Evolutionary conservation across 1,139 yeast species (phyloP).

Genomic region (Entelexis paramagnoliae): DNA sequence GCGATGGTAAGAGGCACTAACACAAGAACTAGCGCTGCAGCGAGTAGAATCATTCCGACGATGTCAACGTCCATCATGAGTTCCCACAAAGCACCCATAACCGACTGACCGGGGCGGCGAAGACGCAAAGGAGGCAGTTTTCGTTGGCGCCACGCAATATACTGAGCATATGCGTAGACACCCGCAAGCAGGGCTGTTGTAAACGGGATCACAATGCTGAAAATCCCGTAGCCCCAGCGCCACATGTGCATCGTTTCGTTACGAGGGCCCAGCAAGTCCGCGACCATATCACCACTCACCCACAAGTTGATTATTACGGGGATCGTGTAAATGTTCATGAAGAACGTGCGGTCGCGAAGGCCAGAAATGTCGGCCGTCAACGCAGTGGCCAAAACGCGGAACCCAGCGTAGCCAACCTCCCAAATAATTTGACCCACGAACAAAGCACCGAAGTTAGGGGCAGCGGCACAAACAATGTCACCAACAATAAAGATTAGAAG

Average conservation of each 20-base stretch:
- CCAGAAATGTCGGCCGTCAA: constrained; percentile 56
- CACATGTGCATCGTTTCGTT: constrained; percentile 30
- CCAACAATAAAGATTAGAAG: constrained; percentile 57
- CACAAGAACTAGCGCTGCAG: constrained; percentile 45
- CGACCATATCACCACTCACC: constrained; percentile 45
- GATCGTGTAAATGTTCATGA: constrained; percentile 52
- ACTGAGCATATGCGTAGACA: constrained; percentile 10
- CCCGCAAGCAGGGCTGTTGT: constrained; percentile 1
- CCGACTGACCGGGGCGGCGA: constrained; percentile 2
- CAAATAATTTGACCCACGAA: constrained; percentile 70
- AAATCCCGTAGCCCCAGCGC: constrained; percentile 69
- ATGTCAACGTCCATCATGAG: constrained; percentile 44
- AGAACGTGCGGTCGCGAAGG: constrained; percentile 58
- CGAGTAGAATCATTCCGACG: constrained; percentile 43
- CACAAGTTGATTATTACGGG: constrained; percentile 70
- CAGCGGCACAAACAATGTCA: constrained; percentile 57
- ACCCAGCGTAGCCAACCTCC: constrained; percentile 61
- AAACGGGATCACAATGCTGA: constrained; percentile 64
- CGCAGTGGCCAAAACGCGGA: constrained; percentile 45
- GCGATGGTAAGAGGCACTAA: constrained; percentile 45
- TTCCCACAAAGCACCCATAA: constrained; percentile 17
- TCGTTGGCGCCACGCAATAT: background rate
- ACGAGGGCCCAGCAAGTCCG: background rate
- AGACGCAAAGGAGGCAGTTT: constrained; percentile 8
- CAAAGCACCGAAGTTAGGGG: constrained; percentile 52